Base-by-base conservation (phyloP, 495 filamentous ascomycete genomes). In the Talaromyces stipitatus region DNA sequence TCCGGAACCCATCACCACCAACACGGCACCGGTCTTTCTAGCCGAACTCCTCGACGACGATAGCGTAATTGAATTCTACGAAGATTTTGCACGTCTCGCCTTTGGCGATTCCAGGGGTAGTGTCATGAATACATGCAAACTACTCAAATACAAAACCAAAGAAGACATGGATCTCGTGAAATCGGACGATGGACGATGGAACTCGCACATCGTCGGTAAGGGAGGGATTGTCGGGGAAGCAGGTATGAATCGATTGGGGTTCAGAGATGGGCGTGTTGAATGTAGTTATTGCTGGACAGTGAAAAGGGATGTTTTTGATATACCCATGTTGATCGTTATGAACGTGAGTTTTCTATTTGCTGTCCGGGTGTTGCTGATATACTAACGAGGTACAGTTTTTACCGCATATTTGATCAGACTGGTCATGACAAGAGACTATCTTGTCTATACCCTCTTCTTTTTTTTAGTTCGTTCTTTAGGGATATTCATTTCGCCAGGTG, bases 281-380 rank as follows among this genome's bases (percentile, higher is more conserved):
- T 96, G 91, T 76, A 90, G 85, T 63, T 95, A 91, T 72, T 92
- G 88, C 75, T 98, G 94, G 92, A 91, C 89, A 59, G 91, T 97
- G 56, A 94, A 92, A 78, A 78, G 94, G 58, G 94, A 98, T 70
- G 89, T 94, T 46, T 98, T 97, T 74, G 94, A 97, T 70, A 96
- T 98, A 69, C 94, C 94, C 26, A 97, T 96, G 91, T 72, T 98
- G 69, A 94, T 97, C 71, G 85, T 96, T 64, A 91, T 96, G 76
- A 96, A 96, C 74, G 94, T 96, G 66, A 85, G 91, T 85, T 8
- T 14, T 26, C 28, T 48, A 8, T 30, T 16, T 5, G 8, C 20
- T 59, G 20, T 20, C 29, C 27, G 12, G 38, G 1, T 32, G 27
- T 20, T 45, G 24, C 45, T 2, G 1, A 2, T 18, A 23, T 46